Evolutionary conservation across 2,329 filamentous ascomycete genomes (phyloP).

Genomic region (Cercospora zeina): DNA sequence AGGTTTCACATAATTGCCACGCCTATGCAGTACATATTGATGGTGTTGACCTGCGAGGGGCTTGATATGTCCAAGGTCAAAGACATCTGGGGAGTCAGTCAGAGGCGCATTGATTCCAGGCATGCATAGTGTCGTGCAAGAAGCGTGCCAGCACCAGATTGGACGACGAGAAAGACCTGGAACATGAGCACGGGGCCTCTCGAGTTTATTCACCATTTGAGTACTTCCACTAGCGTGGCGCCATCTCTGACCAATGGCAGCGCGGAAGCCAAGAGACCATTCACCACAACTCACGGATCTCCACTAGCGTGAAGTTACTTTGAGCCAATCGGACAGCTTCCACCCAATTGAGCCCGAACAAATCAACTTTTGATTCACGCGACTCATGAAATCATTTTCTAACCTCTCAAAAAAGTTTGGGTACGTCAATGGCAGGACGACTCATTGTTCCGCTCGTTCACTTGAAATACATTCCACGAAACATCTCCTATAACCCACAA

Average conservation of each 20-base stretch:
- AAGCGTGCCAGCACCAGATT: not conserved
- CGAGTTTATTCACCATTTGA: not conserved
- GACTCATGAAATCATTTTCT: not conserved
- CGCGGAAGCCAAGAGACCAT: not conserved
- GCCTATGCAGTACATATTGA: too few species aligned
- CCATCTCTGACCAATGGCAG: not conserved
- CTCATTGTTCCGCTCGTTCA: not conserved
- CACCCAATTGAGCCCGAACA: not conserved
- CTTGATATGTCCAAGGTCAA: not conserved
- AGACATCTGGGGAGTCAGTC: not conserved
- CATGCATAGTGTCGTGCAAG: not conserved
- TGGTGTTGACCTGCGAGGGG: too few species aligned
- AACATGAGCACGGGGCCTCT: not conserved
- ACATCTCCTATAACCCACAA: not conserved
- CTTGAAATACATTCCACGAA: not conserved
- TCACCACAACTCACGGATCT: not conserved
- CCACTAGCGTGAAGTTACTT: not conserved
- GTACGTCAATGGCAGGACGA: slow-evolving; percentile 3
- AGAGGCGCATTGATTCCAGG: not conserved
- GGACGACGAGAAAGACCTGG: not conserved
- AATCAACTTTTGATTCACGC: not conserved
- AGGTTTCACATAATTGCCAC: too few species aligned
- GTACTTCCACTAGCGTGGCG: not conserved
- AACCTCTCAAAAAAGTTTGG: not conserved
- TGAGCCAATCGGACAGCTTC: not conserved